Evolutionary conservation across 768 basidiomycete genomes (phyloP), one percentile per base, ranked within the genome.

Genomic region (Boletus rufocinnamomeus): DNA sequence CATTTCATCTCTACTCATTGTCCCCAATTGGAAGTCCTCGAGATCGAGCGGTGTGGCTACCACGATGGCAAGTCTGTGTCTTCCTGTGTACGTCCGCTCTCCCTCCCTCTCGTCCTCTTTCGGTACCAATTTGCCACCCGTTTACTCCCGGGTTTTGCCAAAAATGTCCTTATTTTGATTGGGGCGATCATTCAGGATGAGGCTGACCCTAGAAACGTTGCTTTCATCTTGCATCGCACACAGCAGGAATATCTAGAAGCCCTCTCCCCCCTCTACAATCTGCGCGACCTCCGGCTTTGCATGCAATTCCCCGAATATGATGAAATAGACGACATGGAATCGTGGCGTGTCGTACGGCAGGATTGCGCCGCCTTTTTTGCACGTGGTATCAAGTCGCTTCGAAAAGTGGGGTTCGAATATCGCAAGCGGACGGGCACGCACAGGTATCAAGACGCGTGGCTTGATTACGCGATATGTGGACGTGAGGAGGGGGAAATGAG

Each of bases 221-320:
- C 49, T 67, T 71, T 62, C 54, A 67, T 69, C 37, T 57, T 64
- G 43, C 59, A 57, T 69, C 66, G 50, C 52, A 58, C 60, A 61
- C 64, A 74, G 73, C 64, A 74, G 61, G 74, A 75, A 67, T 74
- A 74, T 56, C 61, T 74, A 19, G 67, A 70, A 56, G 71, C 74
- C 6, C 62, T 74, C 21, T 66, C 63, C 11, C 54, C 71, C 38
- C 70, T 74, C 30, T 61, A 65, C 17, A 61, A 59, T 2, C 62
- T 74, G 8, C 73, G 62, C 38, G 61, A 70, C 49, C 60, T 74
- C 16, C 72, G 73, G n/a, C 66, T 74, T 4, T 75, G 73, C 63
- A 67, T 75, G 63, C 73, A 74, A 56, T 74, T 74, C 61, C 74
- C 73, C 0, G 73, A 74, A 37, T 74, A 72, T 43, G 73, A 74